Percentiles rank a stretch among this genome's conserved stretches.
phyloP scores from a whole-genome alignment of 2,329 filamentous ascomycete genomes.

The Diaporthe citri region DNA sequence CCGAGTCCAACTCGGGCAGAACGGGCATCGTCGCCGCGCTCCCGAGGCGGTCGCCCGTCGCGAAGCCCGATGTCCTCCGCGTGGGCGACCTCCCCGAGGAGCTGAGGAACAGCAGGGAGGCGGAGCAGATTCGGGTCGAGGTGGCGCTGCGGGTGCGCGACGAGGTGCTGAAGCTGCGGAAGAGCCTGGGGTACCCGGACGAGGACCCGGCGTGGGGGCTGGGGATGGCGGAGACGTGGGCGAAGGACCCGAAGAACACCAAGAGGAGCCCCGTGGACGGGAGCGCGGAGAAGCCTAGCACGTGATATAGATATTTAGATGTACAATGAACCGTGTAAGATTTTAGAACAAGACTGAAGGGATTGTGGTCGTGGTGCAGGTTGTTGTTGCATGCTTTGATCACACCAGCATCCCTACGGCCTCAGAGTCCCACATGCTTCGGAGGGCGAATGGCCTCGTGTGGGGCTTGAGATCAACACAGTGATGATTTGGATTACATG shows the following conservation, averaged over 20 bases:
- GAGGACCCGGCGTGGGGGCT: constrained; percentile 77
- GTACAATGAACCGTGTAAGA: constrained; percentile 11
- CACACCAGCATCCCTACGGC: not conserved
- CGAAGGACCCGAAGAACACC: constrained; percentile 61
- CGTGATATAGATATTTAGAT: constrained; percentile 2
- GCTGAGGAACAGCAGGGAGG: constrained; percentile 79
- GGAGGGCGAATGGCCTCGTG: not conserved
- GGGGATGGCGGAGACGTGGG: constrained; percentile 86
- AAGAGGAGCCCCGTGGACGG: constrained; percentile 68
- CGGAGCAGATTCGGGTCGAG: constrained; percentile 80
- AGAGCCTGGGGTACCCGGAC: constrained; percentile 79
- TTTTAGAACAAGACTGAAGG: not conserved
- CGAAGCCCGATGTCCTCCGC: constrained; percentile 41
- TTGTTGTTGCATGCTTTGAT: not conserved
- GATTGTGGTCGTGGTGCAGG: not conserved
- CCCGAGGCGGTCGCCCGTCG: constrained; percentile 27
- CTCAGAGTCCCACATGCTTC: not conserved
- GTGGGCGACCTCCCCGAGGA: constrained; percentile 74
- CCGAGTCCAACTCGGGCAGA: constrained; percentile 33
- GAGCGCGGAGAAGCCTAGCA: constrained; percentile 56
- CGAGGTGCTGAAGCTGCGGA: constrained; percentile 83
- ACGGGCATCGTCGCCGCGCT: constrained; percentile 35
- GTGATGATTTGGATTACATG: not conserved
- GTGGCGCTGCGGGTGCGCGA: constrained; percentile 82
- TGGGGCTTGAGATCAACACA: no score